Evolutionary conservation across 2,329 filamentous ascomycete genomes (phyloP), one percentile per base, ranked within the genome.

Genomic region (Paracoccidioides brasiliensis): DNA sequence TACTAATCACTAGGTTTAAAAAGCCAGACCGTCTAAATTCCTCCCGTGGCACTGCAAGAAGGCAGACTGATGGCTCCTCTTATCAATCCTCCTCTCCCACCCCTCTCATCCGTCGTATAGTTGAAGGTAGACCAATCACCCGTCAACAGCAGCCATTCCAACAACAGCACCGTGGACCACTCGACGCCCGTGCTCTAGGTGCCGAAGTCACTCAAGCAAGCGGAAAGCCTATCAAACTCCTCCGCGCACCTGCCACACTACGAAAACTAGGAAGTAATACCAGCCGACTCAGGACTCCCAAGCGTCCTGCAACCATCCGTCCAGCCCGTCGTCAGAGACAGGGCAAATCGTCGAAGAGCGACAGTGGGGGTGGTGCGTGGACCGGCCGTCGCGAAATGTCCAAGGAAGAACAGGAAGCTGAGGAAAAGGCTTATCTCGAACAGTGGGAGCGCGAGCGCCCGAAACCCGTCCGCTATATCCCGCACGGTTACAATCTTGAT

Each of bases 141-240:
- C 64, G 33, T 28, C 46, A 28, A 50, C 46, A 33, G n/a, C 44
- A 46, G 14, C 44, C 12, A 3, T 33, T 6, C 10, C 46, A 50
- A 9, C 42, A 43, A 28, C 42, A 9, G n/a, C 63, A 44, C 64
- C 30, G 30, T 48, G 35, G 66, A 33, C 61, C 63, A 22, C 54
- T 72, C 54, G 70, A 72, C 59, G 70, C 70, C 12, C 63, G 70
- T 50, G 67, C 69, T 6, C 64, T 72, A 33, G 69, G 51, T 3
- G 33, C 52, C 12, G 37, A 12, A 38, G 14, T 50, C 8, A 43
- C 37, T n/a, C 12, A 32, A 33, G 55, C 61, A 33, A 62, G 62
- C 54, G 62, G 59, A 40, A 60, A 64, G n/a, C 62, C 63, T 15
- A 56, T 62, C 7, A 66, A 67, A 52, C 59, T 72, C 38, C 62